Base-by-base conservation (phyloP, 257 asterid species). In the Solanum virginianum region DNA sequence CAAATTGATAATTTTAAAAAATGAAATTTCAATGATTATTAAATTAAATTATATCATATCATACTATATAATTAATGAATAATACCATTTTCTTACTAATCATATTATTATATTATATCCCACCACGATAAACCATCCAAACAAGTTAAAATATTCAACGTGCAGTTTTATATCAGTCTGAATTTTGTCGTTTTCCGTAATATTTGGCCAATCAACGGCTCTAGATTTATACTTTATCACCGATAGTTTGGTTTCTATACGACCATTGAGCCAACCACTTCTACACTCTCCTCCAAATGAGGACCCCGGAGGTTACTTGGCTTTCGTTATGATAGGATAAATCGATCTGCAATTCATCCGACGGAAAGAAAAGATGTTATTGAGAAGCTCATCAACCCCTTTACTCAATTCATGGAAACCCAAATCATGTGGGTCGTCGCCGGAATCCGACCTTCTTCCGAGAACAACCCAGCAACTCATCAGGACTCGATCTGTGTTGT, bases 311-410 rank as follows among this genome's bases (percentile, higher is more conserved):
- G 29, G 79, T 62, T 36, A 62, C 32, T 59, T 59, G 0, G 36
- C 29, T 59, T 56, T 65, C 32, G 75, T 7, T 80, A 7, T 39
- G 10, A 39, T 8, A 20, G 20, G 3, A 41, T 18, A 39, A 1
- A 8, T 20, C 29, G 7, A 49, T 8, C 12, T 53, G 20, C 32
- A 29, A 32, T 83, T 7, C 4, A 29, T 83, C 29, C n/a, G 1
- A 15, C 47, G 15, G 11, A 4, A 6, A 65, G 11, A 4, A 3
- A 65, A 66, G 0, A 84, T 84, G 86, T 51, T 84, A n/a, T 62
- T 84, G 74, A 84, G 86, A 54, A 84, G 86, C 9, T 84, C 86
- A 15, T 84, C 86, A 16, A 71, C 74, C 45, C 86, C 86, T 79
- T 54, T 84, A 22, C 20, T 84, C 7, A 84, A 72, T 72, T 72